Evolutionary conservation across 2,329 filamentous ascomycete species (phyloP), one percentile per base, ranked within the genome.

Genomic region (Bipolaris sorokiniana): DNA sequence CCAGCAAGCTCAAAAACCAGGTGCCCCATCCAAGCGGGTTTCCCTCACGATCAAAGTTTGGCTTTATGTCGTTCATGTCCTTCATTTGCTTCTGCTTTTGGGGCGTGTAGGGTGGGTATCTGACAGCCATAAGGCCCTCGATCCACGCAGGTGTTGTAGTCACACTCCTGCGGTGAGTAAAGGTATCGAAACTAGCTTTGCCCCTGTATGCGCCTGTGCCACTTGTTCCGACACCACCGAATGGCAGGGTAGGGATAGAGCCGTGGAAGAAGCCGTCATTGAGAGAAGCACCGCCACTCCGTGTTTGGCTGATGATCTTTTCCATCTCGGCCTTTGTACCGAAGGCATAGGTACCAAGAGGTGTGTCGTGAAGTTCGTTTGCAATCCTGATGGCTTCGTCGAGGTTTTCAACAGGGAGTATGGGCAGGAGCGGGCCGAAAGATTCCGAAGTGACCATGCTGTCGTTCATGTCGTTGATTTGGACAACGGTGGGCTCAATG

Each of bases 401-500:
- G n/a, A 97, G 82, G 66, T 86, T 84, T 63, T 91, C 85, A 53
- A 92, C 89, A 0, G 92, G 84, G 51, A 96, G 80, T 61, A 98
- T 87, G 61, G 91, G 88, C 65, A 96, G 92, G 58, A 97, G 83
- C n/a, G 95, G 95, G 6, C 94, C 95, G 73, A 99, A 99, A 41
- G 88, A 91, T 80, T 99, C 95, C 62, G 96, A 86, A 22, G 80
- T 79, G 71, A 97, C 84, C 77, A 97, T 86, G 7, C 88, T 84
- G 78, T 97, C 94, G 47, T 93, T 84, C 15, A 84, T 73, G 60
- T 86, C 87, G 64, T 90, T 83, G 36, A 97, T 89, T 59, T 91
- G 83, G n/a, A 99, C 88, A n/a, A 94, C 87, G 0, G 95, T 99
- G 0, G 93, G 91, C 74, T 94, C 92, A 66, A 99, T 95, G 78